phyloP scores from a whole-genome alignment of 495 filamentous ascomycete species.

The Letharia lupina region DNA sequence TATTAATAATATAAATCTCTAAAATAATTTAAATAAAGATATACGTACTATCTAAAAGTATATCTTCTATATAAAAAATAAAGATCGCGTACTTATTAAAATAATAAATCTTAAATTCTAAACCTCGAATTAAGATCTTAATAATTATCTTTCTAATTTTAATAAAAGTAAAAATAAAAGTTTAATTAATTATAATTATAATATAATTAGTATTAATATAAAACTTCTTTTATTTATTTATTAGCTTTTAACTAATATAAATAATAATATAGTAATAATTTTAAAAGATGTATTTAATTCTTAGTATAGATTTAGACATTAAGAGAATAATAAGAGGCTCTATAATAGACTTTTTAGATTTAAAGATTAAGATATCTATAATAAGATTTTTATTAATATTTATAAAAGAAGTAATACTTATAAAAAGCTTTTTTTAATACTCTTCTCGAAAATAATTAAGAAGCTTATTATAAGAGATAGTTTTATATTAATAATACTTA shows the following conservation, averaged over 20 bases:
- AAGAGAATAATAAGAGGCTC: neutral
- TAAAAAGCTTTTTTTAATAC: neutral
- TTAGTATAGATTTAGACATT: neutral
- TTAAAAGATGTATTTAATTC: neutral
- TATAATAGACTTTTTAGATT: neutral
- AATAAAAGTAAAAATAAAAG: neutral
- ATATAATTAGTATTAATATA: neutral
- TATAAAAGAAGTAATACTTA: neutral
- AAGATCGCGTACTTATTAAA: neutral
- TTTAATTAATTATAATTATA: neutral
- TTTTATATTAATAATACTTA: neutral
- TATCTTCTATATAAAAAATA: neutral
- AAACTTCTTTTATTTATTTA: neutral
- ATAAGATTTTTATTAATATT: neutral
- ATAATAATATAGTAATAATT: neutral
- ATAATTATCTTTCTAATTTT: neutral
- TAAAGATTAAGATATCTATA: neutral
- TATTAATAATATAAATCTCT: slow-evolving; percentile 1
- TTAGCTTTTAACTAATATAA: neutral
- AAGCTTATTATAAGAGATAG: slow-evolving; percentile 2
- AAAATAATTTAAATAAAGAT: neutral
- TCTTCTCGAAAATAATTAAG: neutral
- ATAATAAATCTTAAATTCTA: neutral
- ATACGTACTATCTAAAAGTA: neutral
- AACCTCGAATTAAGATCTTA: neutral